These are phyloP conservation scores for Nemania sp. DNA, from an alignment of 2,329 filamentous ascomycete species.

Conservation along the genomic window DNA sequence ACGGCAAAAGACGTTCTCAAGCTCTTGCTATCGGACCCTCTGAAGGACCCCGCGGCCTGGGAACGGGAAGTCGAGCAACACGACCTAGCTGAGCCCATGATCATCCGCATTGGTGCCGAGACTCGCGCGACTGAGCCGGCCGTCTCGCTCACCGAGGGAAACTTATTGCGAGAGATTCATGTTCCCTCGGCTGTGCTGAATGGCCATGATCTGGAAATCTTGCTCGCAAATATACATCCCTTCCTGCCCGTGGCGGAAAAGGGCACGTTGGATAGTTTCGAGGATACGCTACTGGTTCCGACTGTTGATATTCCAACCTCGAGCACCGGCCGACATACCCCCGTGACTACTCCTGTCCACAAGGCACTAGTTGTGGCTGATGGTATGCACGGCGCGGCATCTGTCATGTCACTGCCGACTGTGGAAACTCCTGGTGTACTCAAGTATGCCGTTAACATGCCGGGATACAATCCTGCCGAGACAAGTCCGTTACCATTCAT, in stretches of 20 bases:
- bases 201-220: conserved; percentile 66
- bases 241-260: conserved; percentile 50
- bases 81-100: conserved; percentile 59
- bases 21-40: conserved; percentile 71
- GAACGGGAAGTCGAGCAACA: conserved; percentile 63
- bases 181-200: conserved; percentile 67
- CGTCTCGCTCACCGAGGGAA: conserved; percentile 45
- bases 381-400: conserved; percentile 70
- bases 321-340: conserved; percentile 65
- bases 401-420: conserved; percentile 51
- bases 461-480: conserved; percentile 46
- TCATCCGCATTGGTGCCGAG: conserved; percentile 60
- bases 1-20: conserved; percentile 69
- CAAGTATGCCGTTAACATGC: conserved; percentile 62
- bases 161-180: conserved; percentile 60
- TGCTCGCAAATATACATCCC: conserved; percentile 58
- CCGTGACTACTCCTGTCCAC: conserved; percentile 82
- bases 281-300: conserved; percentile 75
- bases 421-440: conserved; percentile 48
- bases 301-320: conserved; percentile 71
- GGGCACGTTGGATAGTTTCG: conserved; percentile 49
- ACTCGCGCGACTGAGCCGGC: conserved; percentile 46
- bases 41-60: conserved; percentile 67
- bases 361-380: conserved; percentile 75
- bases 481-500: conserved; percentile 51